Evolutionary conservation across 495 filamentous ascomycete species (phyloP), one percentile per base, ranked within the genome.

Genomic region (Aspergillus egyptiacus): DNA sequence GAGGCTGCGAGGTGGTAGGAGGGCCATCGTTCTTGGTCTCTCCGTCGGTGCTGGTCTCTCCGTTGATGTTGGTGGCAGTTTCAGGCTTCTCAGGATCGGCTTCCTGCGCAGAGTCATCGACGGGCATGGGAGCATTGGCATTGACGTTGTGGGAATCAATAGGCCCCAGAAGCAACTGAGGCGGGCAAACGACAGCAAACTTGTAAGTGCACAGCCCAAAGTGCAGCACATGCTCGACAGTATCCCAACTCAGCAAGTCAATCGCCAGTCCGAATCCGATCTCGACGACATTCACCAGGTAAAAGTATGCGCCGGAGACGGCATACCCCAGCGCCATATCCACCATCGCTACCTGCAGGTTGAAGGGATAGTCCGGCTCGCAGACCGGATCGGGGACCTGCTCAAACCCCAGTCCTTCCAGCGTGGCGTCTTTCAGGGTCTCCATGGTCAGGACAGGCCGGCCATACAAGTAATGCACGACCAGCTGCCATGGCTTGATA

Each of bases 281-380:
- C n/a, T 62, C 45, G 5, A 56, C 48, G 34, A 69, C 33, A 1
- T 53, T 48, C 5, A 22, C 20, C 15, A 48, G 19, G 3, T 53
- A 51, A 13, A 71, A 57, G 40, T 68, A 69, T 0, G 59, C 61
- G 0, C 66, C 66, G 1, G 57, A 54, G 0, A 57, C 44, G 9
- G 59, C 64, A 50, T 69, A 69, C 46, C 56, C 65, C 8, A 68
- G 24, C 9, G 62, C 58, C 23, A 66, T 51, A 24, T 65, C 63
- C 1, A 57, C 47, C 51, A 54, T 58, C n/a, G 60, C 56, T 8
- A 24, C 32, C 13, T 47, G 53, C 11, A 64, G 8, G 4, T 42
- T 39, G 42, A 59, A 62, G 0, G 50, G 35, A 28, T 46, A 43
- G 1, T 17, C 5, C 10, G 30, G 9, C 8, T 20, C n/a, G 19